These are phyloP conservation scores for Lipomyces spencermartinsiae DNA, from an alignment of 805 yeast species.

Conservation along the genomic window DNA sequence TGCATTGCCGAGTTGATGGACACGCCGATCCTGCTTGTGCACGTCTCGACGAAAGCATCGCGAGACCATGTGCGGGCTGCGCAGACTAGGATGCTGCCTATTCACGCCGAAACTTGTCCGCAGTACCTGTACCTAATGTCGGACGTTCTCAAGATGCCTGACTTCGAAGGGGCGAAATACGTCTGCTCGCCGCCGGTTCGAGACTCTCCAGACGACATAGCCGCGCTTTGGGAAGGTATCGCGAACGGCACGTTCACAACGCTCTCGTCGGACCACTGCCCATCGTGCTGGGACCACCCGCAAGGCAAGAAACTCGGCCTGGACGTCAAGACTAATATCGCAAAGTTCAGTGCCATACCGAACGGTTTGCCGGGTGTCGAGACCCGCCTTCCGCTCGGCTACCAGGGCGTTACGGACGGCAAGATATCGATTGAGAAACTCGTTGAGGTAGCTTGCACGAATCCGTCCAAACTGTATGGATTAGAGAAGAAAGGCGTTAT, in stretches of 20 bases:
- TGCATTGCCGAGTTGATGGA: conserved; percentile 53
- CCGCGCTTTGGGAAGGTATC: conserved; percentile 55
- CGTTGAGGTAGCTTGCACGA: conserved; percentile 55
- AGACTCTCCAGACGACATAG: conserved; percentile 49
- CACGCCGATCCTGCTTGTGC: conserved; percentile 56
- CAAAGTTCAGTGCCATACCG: conserved; percentile 54
- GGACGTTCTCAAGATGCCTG: conserved; percentile 48
- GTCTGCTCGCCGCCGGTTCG: conserved; percentile 60
- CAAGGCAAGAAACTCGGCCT: conserved; percentile 54
- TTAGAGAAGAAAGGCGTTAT: conserved; percentile 52
- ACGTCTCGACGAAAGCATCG: conserved; percentile 55
- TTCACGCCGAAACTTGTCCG: conserved; percentile 59
- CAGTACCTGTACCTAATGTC: conserved; percentile 56
- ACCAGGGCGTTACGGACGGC: conserved; percentile 53
- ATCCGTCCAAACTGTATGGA: conserved; percentile 57
- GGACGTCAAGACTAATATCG: conserved; percentile 45
- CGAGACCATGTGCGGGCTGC: conserved; percentile 52
- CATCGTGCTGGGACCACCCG: conserved; percentile 52
- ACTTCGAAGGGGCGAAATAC: conserved; percentile 57
- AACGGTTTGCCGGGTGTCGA: conserved; percentile 60
- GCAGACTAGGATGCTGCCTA: conserved; percentile 52
- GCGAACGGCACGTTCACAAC: conserved; percentile 57
- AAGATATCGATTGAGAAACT: conserved; percentile 52
- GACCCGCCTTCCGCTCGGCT: conserved; percentile 54
- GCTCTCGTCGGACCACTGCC: conserved; percentile 56